These are phyloP conservation scores for Hericium alpestre DNA, from an alignment of 768 basidiomycete genomes.

Conservation along the genomic window DNA sequence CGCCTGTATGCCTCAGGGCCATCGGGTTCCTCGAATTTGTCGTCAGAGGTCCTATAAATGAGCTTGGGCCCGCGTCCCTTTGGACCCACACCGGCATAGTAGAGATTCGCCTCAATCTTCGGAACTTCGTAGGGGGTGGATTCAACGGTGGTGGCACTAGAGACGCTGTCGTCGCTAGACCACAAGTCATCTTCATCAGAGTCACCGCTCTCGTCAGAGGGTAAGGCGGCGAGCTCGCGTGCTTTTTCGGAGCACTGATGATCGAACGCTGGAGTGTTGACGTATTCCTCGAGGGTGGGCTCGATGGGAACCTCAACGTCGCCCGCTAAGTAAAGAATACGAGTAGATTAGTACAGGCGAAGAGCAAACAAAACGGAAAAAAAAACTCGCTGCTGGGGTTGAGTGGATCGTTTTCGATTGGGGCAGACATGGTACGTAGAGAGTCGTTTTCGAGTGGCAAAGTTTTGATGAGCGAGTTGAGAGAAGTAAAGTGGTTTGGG, in stretches of 20 bases:
- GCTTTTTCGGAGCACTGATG: background rate
- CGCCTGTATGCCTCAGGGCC: slow-evolving; percentile 14
- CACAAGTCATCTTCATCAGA: background rate
- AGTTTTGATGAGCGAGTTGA: too few relatives aligned
- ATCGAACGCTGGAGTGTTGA: slow-evolving; percentile 3
- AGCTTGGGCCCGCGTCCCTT: slow-evolving; percentile 14
- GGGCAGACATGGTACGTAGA: background rate
- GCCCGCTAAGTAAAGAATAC: background rate
- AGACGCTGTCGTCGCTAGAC: background rate
- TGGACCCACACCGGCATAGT: slow-evolving; percentile 13
- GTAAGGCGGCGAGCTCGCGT: background rate
- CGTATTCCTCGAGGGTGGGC: background rate
- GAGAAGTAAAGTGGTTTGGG: too few relatives aligned
- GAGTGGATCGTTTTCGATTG: background rate
- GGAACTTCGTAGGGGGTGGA: slow-evolving; percentile 7
- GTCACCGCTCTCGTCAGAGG: background rate
- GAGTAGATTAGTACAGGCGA: background rate
- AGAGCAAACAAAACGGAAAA: background rate
- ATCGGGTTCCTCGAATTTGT: slow-evolving; percentile 11
- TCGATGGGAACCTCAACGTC: background rate
- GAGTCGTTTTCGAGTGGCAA: background rate
- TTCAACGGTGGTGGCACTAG: slow-evolving; percentile 2
- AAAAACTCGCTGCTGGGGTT: background rate
- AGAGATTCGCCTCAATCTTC: slow-evolving; percentile 15
- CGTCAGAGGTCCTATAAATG: slow-evolving; percentile 13